Percentiles rank a stretch among this genome's conserved stretches.
Conservation (phyloP, 768 basidiomycete species). For the Dendrothele bispora region DNA sequence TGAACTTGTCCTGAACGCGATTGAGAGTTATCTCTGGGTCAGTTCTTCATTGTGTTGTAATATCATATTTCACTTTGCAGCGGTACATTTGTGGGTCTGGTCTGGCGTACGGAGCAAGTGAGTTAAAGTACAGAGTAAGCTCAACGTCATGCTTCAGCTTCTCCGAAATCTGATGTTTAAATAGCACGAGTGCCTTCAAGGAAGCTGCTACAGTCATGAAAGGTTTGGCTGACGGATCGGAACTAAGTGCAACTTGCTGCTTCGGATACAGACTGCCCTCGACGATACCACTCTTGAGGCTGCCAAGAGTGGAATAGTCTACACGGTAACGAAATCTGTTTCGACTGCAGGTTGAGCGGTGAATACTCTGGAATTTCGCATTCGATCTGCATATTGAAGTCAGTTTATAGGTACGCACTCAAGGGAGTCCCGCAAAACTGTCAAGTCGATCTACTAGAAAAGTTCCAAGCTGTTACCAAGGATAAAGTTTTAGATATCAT, state of each 20-base stretch:
- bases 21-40: constrained; percentile 95
- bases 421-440: constrained; percentile 77
- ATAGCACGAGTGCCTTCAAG: constrained; percentile 74
- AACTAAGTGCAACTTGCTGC: constrained; percentile 29
- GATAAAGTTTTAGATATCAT: constrained; percentile 73
- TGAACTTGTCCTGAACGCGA: constrained; percentile 87
- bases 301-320: constrained; percentile 91
- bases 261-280: constrained; percentile 61
- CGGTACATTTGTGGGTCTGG: constrained; percentile 92
- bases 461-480: constrained; percentile 78
- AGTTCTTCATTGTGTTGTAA: constrained; percentile 10
- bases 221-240: constrained; percentile 81
- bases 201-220: constrained; percentile 78
- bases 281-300: constrained; percentile 83
- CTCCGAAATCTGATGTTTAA: constrained; percentile 49
- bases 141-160: neutral
- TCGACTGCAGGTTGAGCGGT: constrained; percentile 87
- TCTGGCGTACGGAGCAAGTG: constrained; percentile 88
- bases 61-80: constrained; percentile 33
- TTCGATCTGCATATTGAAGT: neutral
- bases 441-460: constrained; percentile 74
- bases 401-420: constrained; percentile 88
- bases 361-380: constrained; percentile 35
- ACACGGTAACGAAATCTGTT: constrained; percentile 73
- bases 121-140: constrained; percentile 75